A percentile compares a stretch with the other conserved stretches of the same genome.
phyloP scores from a whole-genome alignment of 106 monocot genomes.

The Dendrobium chrysotoxum region DNA sequence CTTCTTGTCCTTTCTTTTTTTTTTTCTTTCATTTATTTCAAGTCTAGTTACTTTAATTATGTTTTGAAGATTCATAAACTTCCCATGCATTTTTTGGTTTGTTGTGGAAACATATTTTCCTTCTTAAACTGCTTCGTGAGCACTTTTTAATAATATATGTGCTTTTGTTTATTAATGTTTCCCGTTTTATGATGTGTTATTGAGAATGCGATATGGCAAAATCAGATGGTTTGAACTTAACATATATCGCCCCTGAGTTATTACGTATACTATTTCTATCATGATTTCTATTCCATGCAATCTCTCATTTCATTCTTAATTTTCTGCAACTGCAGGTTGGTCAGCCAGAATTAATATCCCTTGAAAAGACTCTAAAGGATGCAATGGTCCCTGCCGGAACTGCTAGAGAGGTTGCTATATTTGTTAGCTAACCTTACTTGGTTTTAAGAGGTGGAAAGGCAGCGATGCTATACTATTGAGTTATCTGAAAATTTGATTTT shows the following conservation, averaged over 20 bases:
- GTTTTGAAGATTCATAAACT: neutral
- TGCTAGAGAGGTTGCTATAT: conserved; percentile 68
- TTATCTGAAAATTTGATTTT: neutral
- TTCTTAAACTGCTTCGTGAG: neutral
- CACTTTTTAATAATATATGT: neutral
- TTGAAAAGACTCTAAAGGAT: conserved; percentile 77
- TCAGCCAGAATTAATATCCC: conserved; percentile 78
- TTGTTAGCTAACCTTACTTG: neutral
- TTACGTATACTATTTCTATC: neutral
- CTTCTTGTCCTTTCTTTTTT: neutral
- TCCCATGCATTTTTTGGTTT: neutral
- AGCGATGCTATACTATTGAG: neutral
- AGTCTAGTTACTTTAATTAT: neutral
- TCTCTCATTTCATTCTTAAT: conserved; percentile 10
- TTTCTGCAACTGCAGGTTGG: conserved; percentile 47
- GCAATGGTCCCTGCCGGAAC: conserved; percentile 68
- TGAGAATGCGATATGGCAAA: neutral
- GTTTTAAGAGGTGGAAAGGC: neutral
- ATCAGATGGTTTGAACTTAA: neutral
- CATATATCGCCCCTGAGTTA: neutral
- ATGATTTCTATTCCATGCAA: neutral
- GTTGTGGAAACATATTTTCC: neutral
- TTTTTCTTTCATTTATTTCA: neutral
- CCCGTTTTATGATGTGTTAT: neutral
- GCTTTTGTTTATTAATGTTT: neutral